Percentiles rank a stretch among this genome's conserved stretches.
phyloP scores from a whole-genome alignment of 176 grass and related monocot genomes.

The Alloteropsis semialata region DNA sequence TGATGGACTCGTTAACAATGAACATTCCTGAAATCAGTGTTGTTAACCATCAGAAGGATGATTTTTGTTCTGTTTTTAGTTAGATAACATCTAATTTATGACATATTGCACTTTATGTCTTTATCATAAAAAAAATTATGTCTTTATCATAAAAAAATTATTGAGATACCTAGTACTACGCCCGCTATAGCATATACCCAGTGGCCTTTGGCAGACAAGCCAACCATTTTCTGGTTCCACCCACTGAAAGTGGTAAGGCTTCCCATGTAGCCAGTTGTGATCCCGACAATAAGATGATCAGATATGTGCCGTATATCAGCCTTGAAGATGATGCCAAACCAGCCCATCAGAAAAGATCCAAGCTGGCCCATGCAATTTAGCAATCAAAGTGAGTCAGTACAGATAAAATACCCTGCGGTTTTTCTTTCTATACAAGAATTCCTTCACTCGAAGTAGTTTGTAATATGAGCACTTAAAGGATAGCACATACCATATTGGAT shows the following conservation, averaged over 20 bases:
- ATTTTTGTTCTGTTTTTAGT: not conserved
- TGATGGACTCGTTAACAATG: slow-evolving; percentile 68
- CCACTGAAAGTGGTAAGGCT: slow-evolving; percentile 95
- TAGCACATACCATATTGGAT: slow-evolving; percentile 71
- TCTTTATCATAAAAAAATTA: not conserved
- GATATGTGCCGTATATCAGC: slow-evolving; percentile 69
- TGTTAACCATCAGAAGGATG: slow-evolving; percentile 2
- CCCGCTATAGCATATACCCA: slow-evolving; percentile 75
- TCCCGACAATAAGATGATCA: slow-evolving; percentile 74
- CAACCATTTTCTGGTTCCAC: slow-evolving; percentile 88
- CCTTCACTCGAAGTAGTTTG: not conserved
- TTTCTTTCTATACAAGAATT: not conserved
- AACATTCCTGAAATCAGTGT: slow-evolving; percentile 58
- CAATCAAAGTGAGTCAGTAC: not conserved
- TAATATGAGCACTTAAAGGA: slow-evolving; percentile 14
- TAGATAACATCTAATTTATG: not conserved
- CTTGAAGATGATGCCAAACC: slow-evolving; percentile 96
- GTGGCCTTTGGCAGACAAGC: slow-evolving; percentile 77
- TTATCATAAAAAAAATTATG: slow-evolving; percentile 1
- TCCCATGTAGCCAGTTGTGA: slow-evolving; percentile 83
- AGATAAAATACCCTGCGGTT: not conserved
- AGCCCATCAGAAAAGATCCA: slow-evolving; percentile 96
- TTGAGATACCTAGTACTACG: slow-evolving; percentile 69
- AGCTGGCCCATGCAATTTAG: slow-evolving; percentile 50
- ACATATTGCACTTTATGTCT: slow-evolving; percentile 3